phyloP scores from a whole-genome alignment of 495 filamentous ascomycete genomes.

The Hypoxylon perforatum region DNA sequence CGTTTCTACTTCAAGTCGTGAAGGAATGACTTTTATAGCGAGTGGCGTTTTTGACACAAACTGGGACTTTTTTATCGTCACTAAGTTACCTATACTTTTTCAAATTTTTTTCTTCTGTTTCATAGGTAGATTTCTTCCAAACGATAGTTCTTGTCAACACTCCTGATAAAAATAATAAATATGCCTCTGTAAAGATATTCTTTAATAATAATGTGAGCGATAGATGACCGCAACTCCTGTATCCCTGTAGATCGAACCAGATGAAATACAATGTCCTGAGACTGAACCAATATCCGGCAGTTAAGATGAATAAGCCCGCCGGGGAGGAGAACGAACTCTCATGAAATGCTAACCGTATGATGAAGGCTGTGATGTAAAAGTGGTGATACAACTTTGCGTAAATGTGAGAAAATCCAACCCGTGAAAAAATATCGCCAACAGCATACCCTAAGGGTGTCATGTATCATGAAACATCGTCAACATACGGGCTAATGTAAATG shows the following conservation, averaged over 20 bases:
- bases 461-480: constrained; percentile 28
- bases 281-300: constrained; percentile 34
- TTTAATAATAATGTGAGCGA: constrained; percentile 21
- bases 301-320: constrained; percentile 17
- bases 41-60: constrained; percentile 1
- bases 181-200: constrained; percentile 27
- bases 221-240: constrained; percentile 35
- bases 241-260: neutral
- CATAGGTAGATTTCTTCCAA: constrained; percentile 14
- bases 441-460: constrained; percentile 25
- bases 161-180: constrained; percentile 16
- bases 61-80: no score
- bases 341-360: constrained; percentile 20
- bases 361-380: constrained; percentile 17
- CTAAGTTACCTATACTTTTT: no score
- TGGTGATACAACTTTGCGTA: constrained; percentile 39
- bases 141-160: constrained; percentile 39
- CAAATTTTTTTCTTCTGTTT: constrained; percentile 24
- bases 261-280: constrained; percentile 31
- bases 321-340: constrained; percentile 18
- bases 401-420: constrained; percentile 18
- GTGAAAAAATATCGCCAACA: constrained; percentile 4
- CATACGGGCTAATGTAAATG: constrained; percentile 9
- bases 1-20: neutral
- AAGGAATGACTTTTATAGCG: neutral